Percentiles rank a stretch among this genome's conserved stretches.
phyloP scores from a whole-genome alignment of 805 yeast genomes.

The Millerago galiae region DNA sequence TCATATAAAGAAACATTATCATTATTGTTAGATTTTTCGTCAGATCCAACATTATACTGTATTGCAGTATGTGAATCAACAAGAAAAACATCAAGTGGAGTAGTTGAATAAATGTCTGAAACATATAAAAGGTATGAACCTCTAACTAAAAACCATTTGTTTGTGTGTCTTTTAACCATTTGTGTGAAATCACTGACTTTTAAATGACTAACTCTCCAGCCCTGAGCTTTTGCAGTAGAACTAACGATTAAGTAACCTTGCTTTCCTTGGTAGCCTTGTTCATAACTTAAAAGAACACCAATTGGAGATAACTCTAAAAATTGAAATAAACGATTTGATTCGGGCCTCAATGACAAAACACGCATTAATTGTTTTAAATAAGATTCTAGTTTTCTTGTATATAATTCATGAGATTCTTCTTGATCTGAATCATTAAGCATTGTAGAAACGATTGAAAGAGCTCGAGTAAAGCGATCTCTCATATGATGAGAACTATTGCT shows the following conservation, averaged over 20 bases:
- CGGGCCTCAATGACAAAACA: conserved; percentile 63
- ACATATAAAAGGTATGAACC: conserved; percentile 82
- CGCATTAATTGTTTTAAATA: conserved; percentile 61
- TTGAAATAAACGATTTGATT: conserved; percentile 74
- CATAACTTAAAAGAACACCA: conserved; percentile 76
- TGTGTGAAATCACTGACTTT: conserved; percentile 71
- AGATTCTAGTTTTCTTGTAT: conserved; percentile 44
- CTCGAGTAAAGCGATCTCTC: conserved; percentile 5
- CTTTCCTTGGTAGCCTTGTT: conserved; percentile 67
- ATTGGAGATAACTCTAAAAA: conserved; percentile 89
- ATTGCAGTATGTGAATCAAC: conserved; percentile 75
- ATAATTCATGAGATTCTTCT: conserved; percentile 7
- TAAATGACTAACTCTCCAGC: conserved; percentile 94
- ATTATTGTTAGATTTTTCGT: conserved; percentile 28
- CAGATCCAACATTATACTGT: conserved; percentile 36
- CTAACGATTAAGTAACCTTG: conserved; percentile 81
- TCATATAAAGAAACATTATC: conserved; percentile 29
- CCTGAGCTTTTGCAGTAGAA: conserved; percentile 80
- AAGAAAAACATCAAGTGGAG: conserved; percentile 84
- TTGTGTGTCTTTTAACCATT: conserved; percentile 86
- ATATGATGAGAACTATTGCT: conserved; percentile 7
- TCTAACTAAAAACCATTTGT: conserved; percentile 87
- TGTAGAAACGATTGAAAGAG: conserved; percentile 14
- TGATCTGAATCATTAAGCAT: conserved; percentile 1
- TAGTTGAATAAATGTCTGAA: conserved; percentile 77